Evolutionary conservation across 768 basidiomycete species (phyloP).

Genomic region (Naganishia vaughanmartiniae): DNA sequence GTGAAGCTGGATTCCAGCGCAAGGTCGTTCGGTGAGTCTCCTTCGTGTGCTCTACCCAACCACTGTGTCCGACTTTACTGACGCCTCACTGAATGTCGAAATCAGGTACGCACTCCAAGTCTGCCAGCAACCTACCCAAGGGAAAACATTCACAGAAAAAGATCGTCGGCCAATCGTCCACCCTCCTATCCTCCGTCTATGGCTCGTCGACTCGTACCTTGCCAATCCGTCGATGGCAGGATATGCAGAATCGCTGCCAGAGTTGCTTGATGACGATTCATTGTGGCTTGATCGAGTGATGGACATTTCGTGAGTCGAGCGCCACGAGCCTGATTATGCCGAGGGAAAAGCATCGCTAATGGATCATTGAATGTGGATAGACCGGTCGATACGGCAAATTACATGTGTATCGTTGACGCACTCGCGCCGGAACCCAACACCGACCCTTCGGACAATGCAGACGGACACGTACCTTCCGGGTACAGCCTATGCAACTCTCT

Average conservation of each 20-base stretch:
- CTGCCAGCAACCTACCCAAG: constrained; percentile 12
- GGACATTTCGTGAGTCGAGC: constrained; percentile 3
- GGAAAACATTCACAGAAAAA: constrained; percentile 16
- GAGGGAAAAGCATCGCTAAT: background rate
- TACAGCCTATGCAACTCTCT: background rate
- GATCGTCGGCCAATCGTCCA: constrained; percentile 12
- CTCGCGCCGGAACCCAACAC: constrained; percentile 5
- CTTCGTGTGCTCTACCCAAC: background rate
- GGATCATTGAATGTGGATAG: background rate
- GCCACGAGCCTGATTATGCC: background rate
- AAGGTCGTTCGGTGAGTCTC: background rate
- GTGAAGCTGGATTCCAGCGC: background rate
- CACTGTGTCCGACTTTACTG: too few species aligned
- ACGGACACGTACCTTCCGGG: background rate
- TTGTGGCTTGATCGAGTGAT: constrained; percentile 6
- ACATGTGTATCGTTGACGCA: constrained; percentile 11
- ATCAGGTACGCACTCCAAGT: constrained; percentile 10
- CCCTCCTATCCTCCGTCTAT: background rate
- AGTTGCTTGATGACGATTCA: constrained; percentile 12
- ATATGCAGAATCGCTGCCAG: background rate
- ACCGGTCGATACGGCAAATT: background rate
- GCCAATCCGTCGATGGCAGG: background rate
- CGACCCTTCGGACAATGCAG: background rate
- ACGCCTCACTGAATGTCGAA: background rate
- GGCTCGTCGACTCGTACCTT: background rate